Evolutionary conservation across 1,284 basidiomycete genomes (phyloP).

Genomic region (Chalciporus sp.): DNA sequence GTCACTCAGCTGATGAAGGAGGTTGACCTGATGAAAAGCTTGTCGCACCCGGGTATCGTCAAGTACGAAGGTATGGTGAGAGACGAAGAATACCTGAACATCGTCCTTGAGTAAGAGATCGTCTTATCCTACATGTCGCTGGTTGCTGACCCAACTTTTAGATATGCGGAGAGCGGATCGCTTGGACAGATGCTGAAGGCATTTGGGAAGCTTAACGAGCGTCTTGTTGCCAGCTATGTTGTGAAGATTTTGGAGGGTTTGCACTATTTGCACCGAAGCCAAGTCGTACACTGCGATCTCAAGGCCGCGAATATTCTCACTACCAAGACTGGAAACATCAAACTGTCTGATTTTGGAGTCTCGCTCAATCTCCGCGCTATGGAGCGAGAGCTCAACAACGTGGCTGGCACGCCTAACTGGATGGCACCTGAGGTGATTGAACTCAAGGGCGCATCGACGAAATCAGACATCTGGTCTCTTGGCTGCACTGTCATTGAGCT

Average conservation of each 20-base stretch:
- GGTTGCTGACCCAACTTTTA: conserved; percentile 36
- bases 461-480: conserved; percentile 90
- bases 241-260: conserved; percentile 93
- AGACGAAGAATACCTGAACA: conserved; percentile 84
- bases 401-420: conserved; percentile 96
- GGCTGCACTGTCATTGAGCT: conserved; percentile 94
- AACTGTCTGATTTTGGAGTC: conserved; percentile 97
- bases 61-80: conserved; percentile 96
- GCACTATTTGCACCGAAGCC: conserved; percentile 83
- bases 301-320: conserved; percentile 99
- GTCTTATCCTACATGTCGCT: conserved; percentile 11
- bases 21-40: conserved; percentile 85
- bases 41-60: conserved; percentile 92
- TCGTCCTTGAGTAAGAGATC: conserved; percentile 80
- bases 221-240: conserved; percentile 86
- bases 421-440: conserved; percentile 98
- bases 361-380: conserved; percentile 98
- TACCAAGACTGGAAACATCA: conserved; percentile 96
- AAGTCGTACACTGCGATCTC: conserved; percentile 90
- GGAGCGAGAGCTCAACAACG: conserved; percentile 84
- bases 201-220: conserved; percentile 90
- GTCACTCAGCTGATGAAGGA: conserved; percentile 88
- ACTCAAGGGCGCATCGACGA: conserved; percentile 72
- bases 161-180: conserved; percentile 93
- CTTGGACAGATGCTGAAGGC: conserved; percentile 88